These are phyloP conservation scores for Melanogaster broomeanus DNA, from an alignment of 768 basidiomycete genomes.

Conservation along the genomic window DNA sequence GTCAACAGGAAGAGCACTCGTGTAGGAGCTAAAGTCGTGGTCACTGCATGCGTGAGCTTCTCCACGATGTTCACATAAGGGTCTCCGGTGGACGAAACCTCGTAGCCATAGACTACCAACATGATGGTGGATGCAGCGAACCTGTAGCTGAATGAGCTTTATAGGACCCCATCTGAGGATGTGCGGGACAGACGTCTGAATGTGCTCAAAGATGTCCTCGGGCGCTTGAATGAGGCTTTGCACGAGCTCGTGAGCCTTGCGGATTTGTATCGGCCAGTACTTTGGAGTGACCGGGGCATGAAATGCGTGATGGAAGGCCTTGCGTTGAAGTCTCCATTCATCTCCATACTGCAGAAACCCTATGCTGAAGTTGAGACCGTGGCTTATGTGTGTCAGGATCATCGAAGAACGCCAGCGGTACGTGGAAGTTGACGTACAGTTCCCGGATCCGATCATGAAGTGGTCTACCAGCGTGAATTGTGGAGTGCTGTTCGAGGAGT, in stretches of 20 bases:
- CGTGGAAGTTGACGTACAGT: constrained; percentile 9
- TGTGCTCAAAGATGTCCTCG: constrained; percentile 26
- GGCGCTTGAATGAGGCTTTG: constrained; percentile 28
- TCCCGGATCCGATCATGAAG: constrained; percentile 20
- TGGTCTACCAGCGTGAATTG: constrained; percentile 29
- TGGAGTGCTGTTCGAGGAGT: constrained; percentile 29
- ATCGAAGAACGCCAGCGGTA: constrained; percentile 32
- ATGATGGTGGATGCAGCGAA: too few species aligned
- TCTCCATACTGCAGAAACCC: constrained; percentile 38
- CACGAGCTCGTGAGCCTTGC: constrained; percentile 33
- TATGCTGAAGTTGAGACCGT: constrained; percentile 32
- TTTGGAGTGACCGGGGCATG: constrained; percentile 27
- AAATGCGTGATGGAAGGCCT: constrained; percentile 39
- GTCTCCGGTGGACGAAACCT: too few species aligned
- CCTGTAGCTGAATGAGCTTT: too few species aligned
- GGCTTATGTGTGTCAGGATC: constrained; percentile 9
- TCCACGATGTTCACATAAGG: too few species aligned
- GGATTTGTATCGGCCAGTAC: constrained; percentile 34
- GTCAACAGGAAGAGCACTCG: too few species aligned
- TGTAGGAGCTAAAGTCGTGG: too few species aligned
- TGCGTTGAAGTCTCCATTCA: constrained; percentile 39
- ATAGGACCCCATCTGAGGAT: too few species aligned
- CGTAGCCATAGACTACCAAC: too few species aligned
- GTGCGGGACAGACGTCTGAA: constrained; percentile 15
- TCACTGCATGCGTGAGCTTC: too few species aligned